phyloP scores from a whole-genome alignment of 495 filamentous ascomycete genomes.

The Halenospora varia region DNA sequence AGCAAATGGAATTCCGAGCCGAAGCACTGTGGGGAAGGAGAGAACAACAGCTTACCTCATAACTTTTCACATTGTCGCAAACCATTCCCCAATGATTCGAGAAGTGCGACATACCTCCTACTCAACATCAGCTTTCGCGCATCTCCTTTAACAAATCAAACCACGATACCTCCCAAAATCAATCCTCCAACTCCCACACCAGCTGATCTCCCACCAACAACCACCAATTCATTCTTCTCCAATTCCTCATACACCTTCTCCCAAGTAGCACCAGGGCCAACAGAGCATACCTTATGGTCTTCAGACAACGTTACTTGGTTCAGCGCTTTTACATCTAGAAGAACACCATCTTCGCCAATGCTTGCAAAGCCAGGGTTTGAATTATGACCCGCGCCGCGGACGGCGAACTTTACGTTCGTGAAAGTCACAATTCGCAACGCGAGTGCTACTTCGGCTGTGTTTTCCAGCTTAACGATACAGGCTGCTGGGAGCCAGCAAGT shows the following conservation, averaged over 20 bases:
- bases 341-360: constrained; percentile 26
- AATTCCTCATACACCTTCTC: constrained; percentile 41
- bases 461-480: not conserved
- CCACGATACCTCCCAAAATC: constrained; percentile 38
- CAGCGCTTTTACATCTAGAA: constrained; percentile 27
- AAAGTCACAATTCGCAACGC: constrained; percentile 1
- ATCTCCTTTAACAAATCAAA: not conserved
- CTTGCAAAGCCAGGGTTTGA: constrained; percentile 24
- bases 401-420: constrained; percentile 24
- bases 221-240: constrained; percentile 33
- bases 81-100: constrained; percentile 11
- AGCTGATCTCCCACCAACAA: constrained; percentile 45
- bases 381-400: constrained; percentile 31
- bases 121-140: not conserved
- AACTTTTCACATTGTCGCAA: not conserved
- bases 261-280: constrained; percentile 42
- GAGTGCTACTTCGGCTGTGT: not conserved
- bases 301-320: constrained; percentile 25
- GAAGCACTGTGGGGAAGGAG: not conserved
- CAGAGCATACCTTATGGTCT: constrained; percentile 25
- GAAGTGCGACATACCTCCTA: constrained; percentile 31
- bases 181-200: constrained; percentile 54
- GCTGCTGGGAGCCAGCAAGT: constrained; percentile 3
- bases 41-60: constrained; percentile 17
- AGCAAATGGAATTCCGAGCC: not conserved